A percentile compares a stretch with the other conserved stretches of the same genome.
Conservation (phyloP, 2,329 filamentous ascomycete genomes). For the Colletotrichum chlorophyti region DNA sequence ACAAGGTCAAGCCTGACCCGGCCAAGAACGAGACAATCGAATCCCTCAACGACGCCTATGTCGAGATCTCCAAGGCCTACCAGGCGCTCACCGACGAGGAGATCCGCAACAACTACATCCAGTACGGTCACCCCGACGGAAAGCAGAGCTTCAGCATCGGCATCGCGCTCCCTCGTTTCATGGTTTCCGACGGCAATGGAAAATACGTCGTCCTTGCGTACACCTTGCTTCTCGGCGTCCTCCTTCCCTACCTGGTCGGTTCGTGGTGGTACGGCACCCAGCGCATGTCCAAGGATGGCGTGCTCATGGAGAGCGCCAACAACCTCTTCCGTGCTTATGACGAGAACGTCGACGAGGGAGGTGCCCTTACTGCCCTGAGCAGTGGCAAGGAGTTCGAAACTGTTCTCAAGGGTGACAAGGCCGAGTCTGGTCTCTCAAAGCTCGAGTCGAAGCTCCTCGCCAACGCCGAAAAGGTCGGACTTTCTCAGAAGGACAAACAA, state of each 20-base stretch:
- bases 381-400: constrained; percentile 85
- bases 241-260: constrained; percentile 91
- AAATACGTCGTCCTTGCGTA: constrained; percentile 96
- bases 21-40: constrained; percentile 90
- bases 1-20: constrained; percentile 86
- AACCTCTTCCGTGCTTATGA: constrained; percentile 94
- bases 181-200: constrained; percentile 90
- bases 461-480: constrained; percentile 58
- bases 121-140: constrained; percentile 95
- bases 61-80: constrained; percentile 97
- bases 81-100: constrained; percentile 98
- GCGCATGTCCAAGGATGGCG: constrained; percentile 89
- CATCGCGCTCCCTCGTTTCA: constrained; percentile 91
- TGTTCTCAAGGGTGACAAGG: constrained; percentile 77
- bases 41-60: constrained; percentile 84
- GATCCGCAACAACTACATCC: constrained; percentile 93
- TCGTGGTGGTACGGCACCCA: constrained; percentile 99
- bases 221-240: constrained; percentile 83
- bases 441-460: constrained; percentile 79
- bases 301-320: constrained; percentile 91
- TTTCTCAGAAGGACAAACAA: constrained; percentile 77
- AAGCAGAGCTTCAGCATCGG: constrained; percentile 99
- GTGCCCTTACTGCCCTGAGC: constrained; percentile 81
- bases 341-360: constrained; percentile 81
- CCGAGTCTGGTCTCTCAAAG: constrained; percentile 81